Base-by-base conservation (phyloP, 495 filamentous ascomycete species). In the Cercophora sp. region DNA sequence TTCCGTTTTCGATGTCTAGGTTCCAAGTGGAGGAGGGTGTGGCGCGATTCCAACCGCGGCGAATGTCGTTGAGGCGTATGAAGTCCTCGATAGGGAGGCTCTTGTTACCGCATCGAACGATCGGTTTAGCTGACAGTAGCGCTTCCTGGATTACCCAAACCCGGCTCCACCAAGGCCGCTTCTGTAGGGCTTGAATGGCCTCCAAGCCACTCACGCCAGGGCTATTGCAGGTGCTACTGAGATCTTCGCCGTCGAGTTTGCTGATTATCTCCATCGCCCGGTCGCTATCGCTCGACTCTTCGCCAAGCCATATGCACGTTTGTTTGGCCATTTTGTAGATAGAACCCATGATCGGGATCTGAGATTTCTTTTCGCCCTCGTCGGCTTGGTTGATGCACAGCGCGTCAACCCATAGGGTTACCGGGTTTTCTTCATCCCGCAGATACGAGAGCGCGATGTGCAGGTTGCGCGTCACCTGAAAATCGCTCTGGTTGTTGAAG, bases 141-240 rank as follows among this genome's bases (percentile, higher is more conserved):
- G 40, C 40, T 26, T 44, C 40, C 20, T 44, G 40, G 40, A 44
- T 44, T 19, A 44, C 40, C 40, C 40, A 44, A 23, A 44, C 40
- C 13, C 40, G 40, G 40, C 15, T 20, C 40, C 40, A 44, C 40
- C 40, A 44, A 6, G 40, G 40, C 19, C 40, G 20, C 8, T 5
- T 11, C n/a, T 44, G 40, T 2, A 44, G 22, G 5, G 23, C 23
- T 19, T 19, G 19, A 22, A 44, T 44, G 23, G 40, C 40, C 6
- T 5, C 3, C 3, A 44, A 23, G 40, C 40, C 40, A 9, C 5
- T 5, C 13, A 23, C 19, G 40, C 15, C n/a, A 13, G 40, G 40
- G 40, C 19, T 24, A 23, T 44, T 44, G 40, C 13, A 8, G 20
- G 40, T 19, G 20, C 23, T 44, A 5, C 19, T 10, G 40, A 44